Conservation (phyloP, 2,329 filamentous ascomycete species). For the Zasmidium citrigriseum region DNA sequence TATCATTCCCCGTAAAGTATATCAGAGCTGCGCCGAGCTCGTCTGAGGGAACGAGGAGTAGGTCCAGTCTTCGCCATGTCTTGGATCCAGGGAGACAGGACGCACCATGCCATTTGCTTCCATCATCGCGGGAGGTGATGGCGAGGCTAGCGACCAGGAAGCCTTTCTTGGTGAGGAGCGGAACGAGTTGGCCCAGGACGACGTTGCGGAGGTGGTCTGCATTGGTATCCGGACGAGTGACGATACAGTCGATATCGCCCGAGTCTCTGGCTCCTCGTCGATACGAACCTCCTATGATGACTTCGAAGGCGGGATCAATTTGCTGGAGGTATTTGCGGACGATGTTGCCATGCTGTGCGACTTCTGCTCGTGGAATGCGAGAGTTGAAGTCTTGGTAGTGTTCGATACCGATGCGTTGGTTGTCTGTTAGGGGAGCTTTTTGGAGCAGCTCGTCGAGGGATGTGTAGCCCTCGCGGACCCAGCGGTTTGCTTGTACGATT, state of each 20-base stretch:
- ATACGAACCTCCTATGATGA: conserved; percentile 82
- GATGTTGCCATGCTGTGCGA: conserved; percentile 66
- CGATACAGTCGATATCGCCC: conserved; percentile 81
- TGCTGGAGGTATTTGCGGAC: conserved; percentile 61
- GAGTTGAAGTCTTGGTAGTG: conserved; percentile 77
- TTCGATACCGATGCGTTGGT: conserved; percentile 75
- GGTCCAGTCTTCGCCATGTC: conserved; percentile 79
- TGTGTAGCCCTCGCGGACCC: conserved; percentile 73
- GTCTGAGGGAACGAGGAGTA: conserved; percentile 76
- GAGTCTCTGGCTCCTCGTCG: conserved; percentile 73
- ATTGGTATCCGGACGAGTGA: conserved; percentile 67
- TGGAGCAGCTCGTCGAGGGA: conserved; percentile 70
- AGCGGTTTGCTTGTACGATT: conserved; percentile 66
- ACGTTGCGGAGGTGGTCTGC: conserved; percentile 62
- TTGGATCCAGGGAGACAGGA: conserved; percentile 65
- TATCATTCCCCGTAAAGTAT: conserved; percentile 96
- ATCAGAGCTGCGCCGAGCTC: conserved; percentile 83
- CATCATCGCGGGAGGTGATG: conserved; percentile 50
- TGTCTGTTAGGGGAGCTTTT: conserved; percentile 64
- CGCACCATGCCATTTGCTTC: conserved; percentile 87
- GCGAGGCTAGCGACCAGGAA: conserved; percentile 75
- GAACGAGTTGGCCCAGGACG: conserved; percentile 64
- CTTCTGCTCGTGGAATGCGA: conserved; percentile 76
- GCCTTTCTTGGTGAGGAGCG: conserved; percentile 56
- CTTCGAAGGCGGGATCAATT: conserved; percentile 65